Base-by-base conservation (phyloP, 2,329 filamentous ascomycete species). In the Apiospora marii region DNA sequence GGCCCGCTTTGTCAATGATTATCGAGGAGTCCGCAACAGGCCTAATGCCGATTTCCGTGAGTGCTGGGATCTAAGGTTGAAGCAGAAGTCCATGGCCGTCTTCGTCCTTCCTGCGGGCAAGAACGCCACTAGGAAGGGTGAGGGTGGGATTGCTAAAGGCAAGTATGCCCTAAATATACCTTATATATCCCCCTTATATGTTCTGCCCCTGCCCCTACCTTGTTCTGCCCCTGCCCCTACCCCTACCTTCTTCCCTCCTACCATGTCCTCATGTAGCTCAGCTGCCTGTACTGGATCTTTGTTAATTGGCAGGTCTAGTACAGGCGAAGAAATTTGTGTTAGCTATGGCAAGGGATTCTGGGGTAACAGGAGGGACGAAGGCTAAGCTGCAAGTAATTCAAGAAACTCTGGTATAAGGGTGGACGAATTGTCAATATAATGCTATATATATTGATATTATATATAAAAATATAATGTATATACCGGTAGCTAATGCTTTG, bases 311-410 rank as follows among this genome's bases (percentile, higher is more conserved):
- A 44, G 34, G 5, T 44, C 6, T 14, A 3, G 10, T 43, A 4
- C 88, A 81, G 90, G 90, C 1, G 86, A 91, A 73, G 91, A 92
- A 84, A 88, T 92, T 70, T 78, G 92, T 70, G 88, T 92, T 16
- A 92, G 89, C 75, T 92, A 92, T 77, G 91, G 90, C 7, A 92
- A 90, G 79, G 91, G 91, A 0, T 92, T 93, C 75, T 92, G 91
- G 90, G 83, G 84, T 27, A 85, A 84, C 58, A 41, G 58, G 12
- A 75, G 72, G 43, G 70, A 73, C 48, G 71, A 72, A 4, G 70
- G 69, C 34, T 22, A 43, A 41, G 69, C 67, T 16, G 19, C 46
- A 48, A 48, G 49, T 37, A 24, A 27, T 3, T 16, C 16, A 61
- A 3, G 12, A 2, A 34, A 27, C 7, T 34, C 27, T 30, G 27